A percentile compares a stretch with the other conserved stretches of the same genome.
These are phyloP conservation scores for Lophium mytilinum DNA, from an alignment of 495 filamentous ascomycete genomes.

Conservation along the genomic window DNA sequence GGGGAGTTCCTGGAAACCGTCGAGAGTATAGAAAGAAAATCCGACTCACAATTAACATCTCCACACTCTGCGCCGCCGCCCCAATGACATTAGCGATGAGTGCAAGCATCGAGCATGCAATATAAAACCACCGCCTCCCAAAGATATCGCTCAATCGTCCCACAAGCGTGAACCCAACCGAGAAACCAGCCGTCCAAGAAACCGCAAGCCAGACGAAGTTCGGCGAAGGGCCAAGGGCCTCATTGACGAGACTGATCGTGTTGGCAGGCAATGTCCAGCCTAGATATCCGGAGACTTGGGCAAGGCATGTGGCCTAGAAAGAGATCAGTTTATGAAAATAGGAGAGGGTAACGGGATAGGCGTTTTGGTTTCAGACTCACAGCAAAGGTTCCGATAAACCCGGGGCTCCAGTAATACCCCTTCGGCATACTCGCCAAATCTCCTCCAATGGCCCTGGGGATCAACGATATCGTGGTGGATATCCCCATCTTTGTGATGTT, in stretches of 20 bases:
- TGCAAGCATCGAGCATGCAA: not conserved
- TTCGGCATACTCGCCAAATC: slow-evolving; percentile 5
- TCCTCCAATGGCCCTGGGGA: slow-evolving; percentile 12
- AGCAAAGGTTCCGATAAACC: slow-evolving; percentile 17
- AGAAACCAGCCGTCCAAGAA: slow-evolving; percentile 15
- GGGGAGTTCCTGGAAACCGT: no score
- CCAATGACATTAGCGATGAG: not conserved
- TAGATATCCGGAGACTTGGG: slow-evolving; percentile 26
- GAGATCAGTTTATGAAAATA: no score
- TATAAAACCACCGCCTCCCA: not conserved
- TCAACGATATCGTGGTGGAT: slow-evolving; percentile 19
- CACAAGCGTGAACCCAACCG: slow-evolving; percentile 35
- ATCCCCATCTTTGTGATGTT: not conserved
- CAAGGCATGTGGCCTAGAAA: slow-evolving; percentile 21
- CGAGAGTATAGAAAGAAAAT: no score
- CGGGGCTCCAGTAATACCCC: slow-evolving; percentile 9
- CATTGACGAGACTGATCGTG: slow-evolving; percentile 26
- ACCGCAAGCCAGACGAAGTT: slow-evolving; percentile 21
- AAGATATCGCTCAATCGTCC: slow-evolving; percentile 36
- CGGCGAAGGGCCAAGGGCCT: slow-evolving; percentile 24
- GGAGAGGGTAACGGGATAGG: not conserved
- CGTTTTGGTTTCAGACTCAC: not conserved
- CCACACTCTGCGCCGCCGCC: not conserved
- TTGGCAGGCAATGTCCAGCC: slow-evolving; percentile 31
- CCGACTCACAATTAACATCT: not conserved